These are phyloP conservation scores for Trichoderma polysporum DNA, from an alignment of 2,329 filamentous ascomycete species.

Conservation along the genomic window DNA sequence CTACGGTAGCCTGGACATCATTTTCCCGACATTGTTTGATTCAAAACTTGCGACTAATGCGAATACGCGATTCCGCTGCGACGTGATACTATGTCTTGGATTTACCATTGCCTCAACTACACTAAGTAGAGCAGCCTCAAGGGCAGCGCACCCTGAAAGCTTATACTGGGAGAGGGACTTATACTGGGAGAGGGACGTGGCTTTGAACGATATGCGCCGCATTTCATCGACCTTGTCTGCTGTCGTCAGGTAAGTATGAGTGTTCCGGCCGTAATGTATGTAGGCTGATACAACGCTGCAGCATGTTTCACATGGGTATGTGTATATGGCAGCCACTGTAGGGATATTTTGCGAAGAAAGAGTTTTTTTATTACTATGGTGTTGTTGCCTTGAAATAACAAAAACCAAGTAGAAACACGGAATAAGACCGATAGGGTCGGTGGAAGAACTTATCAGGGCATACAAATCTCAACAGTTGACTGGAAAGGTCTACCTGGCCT, in stretches of 20 bases:
- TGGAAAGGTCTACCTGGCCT: too few species aligned
- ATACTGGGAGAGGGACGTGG: background rate
- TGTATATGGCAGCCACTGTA: background rate
- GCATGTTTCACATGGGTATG: conserved; percentile 7
- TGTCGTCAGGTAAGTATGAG: background rate
- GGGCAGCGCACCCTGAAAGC: background rate
- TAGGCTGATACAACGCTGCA: background rate
- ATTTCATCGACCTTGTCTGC: background rate
- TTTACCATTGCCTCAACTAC: background rate
- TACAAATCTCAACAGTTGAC: too few species aligned
- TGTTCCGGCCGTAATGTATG: accelerated
- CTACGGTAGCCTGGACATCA: background rate
- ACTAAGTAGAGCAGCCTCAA: background rate
- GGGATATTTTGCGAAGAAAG: background rate
- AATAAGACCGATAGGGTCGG: too few species aligned
- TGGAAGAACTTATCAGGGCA: too few species aligned
- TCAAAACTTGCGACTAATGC: background rate
- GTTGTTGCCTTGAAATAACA: too few species aligned
- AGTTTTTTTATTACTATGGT: too few species aligned
- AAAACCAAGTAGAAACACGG: too few species aligned
- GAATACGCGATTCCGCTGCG: background rate
- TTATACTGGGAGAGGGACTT: conserved; percentile 6
- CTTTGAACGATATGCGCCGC: background rate
- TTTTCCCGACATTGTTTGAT: background rate
- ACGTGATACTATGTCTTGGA: background rate